Evolutionary conservation across 2,329 filamentous ascomycete genomes (phyloP).

Genomic region (Colletotrichum viniferum): DNA sequence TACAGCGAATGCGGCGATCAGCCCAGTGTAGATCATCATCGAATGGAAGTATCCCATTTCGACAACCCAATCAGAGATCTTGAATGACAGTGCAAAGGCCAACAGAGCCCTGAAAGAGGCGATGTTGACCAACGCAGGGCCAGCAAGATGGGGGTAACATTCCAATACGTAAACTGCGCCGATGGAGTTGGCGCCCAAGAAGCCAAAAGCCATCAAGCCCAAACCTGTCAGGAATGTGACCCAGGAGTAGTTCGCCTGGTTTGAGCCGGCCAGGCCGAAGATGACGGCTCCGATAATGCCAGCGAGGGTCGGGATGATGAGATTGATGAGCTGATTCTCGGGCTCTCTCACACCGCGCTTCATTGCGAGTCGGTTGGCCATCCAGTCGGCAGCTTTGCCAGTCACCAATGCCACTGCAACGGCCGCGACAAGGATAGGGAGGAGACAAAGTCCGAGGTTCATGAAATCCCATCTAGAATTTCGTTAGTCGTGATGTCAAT

Average conservation of each 20-base stretch:
- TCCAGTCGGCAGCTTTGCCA: constrained; percentile 31
- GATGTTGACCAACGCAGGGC: constrained; percentile 36
- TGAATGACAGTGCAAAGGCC: constrained; percentile 31
- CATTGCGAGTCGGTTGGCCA: constrained; percentile 31
- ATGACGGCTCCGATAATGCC: constrained; percentile 32
- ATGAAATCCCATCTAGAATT: constrained; percentile 29
- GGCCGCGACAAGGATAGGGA: constrained; percentile 32
- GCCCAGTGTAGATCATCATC: constrained; percentile 34
- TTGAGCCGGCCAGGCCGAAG: constrained; percentile 33
- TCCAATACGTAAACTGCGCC: constrained; percentile 35
- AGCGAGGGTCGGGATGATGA: constrained; percentile 30
- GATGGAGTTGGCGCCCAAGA: constrained; percentile 29
- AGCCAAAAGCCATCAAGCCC: constrained; percentile 31
- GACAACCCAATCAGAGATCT: constrained; percentile 30
- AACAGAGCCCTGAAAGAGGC: constrained; percentile 32
- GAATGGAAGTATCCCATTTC: constrained; percentile 29
- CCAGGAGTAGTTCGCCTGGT: constrained; percentile 27
- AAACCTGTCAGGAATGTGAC: constrained; percentile 28
- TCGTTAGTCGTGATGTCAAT: background rate
- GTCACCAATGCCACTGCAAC: constrained; percentile 34
- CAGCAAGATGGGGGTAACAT: constrained; percentile 31
- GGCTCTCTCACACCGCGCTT: constrained; percentile 31
- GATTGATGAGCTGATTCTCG: constrained; percentile 35
- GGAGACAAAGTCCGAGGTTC: constrained; percentile 29
- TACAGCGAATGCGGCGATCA: constrained; percentile 31